Percentiles rank a stretch among this genome's conserved stretches.
Conservation (phyloP, 768 basidiomycete species). For the Hirschioporus abietinus region DNA sequence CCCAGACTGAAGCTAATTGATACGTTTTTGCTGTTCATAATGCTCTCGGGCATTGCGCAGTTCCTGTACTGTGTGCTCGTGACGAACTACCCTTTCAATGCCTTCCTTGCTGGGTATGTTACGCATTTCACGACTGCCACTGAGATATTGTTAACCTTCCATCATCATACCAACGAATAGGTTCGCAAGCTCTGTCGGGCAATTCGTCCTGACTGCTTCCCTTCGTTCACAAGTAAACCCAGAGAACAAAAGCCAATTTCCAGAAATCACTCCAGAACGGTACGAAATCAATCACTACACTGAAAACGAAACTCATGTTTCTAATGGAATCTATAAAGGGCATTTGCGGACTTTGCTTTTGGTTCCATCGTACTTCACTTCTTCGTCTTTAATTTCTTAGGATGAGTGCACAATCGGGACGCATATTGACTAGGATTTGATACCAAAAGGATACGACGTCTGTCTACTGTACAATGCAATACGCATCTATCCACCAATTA, state of each 20-base stretch:
- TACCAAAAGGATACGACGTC: neutral
- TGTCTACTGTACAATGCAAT: neutral
- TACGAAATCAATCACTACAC: conserved; percentile 30
- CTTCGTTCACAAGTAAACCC: conserved; percentile 91
- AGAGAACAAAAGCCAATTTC: conserved; percentile 75
- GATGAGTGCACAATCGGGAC: conserved; percentile 36
- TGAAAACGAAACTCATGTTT: conserved; percentile 6
- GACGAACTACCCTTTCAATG: conserved; percentile 95
- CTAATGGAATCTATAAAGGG: conserved; percentile 42
- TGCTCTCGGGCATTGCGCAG: conserved; percentile 85
- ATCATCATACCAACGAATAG: conserved; percentile 34
- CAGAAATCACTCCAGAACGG: conserved; percentile 91
- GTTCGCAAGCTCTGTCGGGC: conserved; percentile 89
- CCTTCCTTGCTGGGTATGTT: conserved; percentile 89
- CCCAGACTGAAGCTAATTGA: conserved; percentile 92
- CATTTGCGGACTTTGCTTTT: conserved; percentile 93
- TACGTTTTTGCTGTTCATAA: conserved; percentile 84
- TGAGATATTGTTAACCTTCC: conserved; percentile 1
- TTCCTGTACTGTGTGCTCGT: conserved; percentile 90
- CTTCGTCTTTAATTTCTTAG: conserved; percentile 98
- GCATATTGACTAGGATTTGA: neutral
- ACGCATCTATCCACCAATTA: neutral
- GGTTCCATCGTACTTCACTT: conserved; percentile 97
- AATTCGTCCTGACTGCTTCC: conserved; percentile 93
- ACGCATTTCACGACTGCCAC: neutral